Evolutionary conservation across 345 rosid species (phyloP), one percentile per base, ranked within the genome.

Genomic region (Excoecaria agallocha): DNA sequence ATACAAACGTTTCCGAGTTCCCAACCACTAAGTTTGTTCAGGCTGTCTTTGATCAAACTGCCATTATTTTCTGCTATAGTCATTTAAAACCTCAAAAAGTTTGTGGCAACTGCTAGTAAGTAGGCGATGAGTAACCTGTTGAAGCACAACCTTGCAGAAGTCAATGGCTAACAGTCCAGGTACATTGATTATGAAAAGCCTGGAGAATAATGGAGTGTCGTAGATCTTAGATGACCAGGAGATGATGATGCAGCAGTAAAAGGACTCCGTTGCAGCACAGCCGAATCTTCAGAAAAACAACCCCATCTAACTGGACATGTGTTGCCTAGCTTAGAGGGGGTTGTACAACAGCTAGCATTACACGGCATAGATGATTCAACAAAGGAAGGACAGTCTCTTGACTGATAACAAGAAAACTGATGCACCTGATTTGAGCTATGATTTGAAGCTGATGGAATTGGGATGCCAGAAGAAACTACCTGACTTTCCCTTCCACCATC

Each of bases 301-400:
- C 71, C 80, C 85, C 89, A 85, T 71, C 77, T 73, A 22, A 72
- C 78, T 3, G 83, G 81, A 76, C 77, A 79, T 48, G 89, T 41
- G 64, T 73, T 77, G 49, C 82, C 76, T 75, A 72, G 76, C 61
- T 79, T 54, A 10, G 82, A 60, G 12, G 85, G 68, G 61, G 76
- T 65, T 61, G 81, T 62, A 35, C 72, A 76, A 9, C 67, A 73
- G 74, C 64, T 66, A 30, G 68, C 78, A 54, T 68, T 60, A 52
- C 43, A 79, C 43, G 38, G 68, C 37, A 39, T 39, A 4, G 78
- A 69, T 12, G 79, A 75, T 51, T 78, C 77, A 17, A 80, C 69
- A 30, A 75, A 35, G 19, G 74, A 76, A 48, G 80, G 64, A 66
- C 49, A 63, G 5, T 82, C 85, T 59, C 61, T 85, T 6, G 88